These are phyloP conservation scores for Ehretia macrophylla DNA, from an alignment of 257 asterid species.

Conservation along the genomic window DNA sequence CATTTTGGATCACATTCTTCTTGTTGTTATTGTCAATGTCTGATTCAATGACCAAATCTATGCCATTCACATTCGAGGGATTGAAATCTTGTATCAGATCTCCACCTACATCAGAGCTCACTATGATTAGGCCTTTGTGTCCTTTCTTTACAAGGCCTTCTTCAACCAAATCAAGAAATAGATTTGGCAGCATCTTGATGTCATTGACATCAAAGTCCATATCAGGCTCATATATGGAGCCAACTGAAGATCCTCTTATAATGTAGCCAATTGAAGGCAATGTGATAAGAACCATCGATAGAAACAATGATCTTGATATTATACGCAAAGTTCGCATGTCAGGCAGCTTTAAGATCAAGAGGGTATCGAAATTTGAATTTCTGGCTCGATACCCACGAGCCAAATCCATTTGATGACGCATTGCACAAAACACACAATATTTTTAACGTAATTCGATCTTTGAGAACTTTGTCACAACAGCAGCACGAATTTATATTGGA, in stretches of 20 bases:
- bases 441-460: too few relatives aligned
- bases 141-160: slow-evolving; percentile 68
- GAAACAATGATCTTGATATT: slow-evolving; percentile 51
- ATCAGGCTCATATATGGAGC: slow-evolving; percentile 16
- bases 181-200: slow-evolving; percentile 29
- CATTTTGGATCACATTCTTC: slow-evolving; percentile 24
- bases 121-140: slow-evolving; percentile 47
- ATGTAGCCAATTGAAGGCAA: slow-evolving; percentile 37
- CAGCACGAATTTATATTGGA: background rate
- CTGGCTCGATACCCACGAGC: slow-evolving; percentile 22
- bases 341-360: slow-evolving; percentile 48
- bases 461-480: slow-evolving; percentile 1
- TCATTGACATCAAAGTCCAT: slow-evolving; percentile 12
- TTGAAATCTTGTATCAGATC: slow-evolving; percentile 27
- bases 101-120: slow-evolving; percentile 22
- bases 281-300: slow-evolving; percentile 46
- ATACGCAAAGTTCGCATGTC: slow-evolving; percentile 51
- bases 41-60: slow-evolving; percentile 34
- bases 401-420: slow-evolving; percentile 47
- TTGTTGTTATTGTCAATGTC: slow-evolving; percentile 17
- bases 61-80: slow-evolving; percentile 34
- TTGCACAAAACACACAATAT: too few relatives aligned
- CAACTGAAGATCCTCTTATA: slow-evolving; percentile 24
- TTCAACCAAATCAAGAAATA: slow-evolving; percentile 60
- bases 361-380: slow-evolving; percentile 29